Evolutionary conservation across 768 basidiomycete genomes (phyloP).

Genomic region (Nevesoporus exiguus): DNA sequence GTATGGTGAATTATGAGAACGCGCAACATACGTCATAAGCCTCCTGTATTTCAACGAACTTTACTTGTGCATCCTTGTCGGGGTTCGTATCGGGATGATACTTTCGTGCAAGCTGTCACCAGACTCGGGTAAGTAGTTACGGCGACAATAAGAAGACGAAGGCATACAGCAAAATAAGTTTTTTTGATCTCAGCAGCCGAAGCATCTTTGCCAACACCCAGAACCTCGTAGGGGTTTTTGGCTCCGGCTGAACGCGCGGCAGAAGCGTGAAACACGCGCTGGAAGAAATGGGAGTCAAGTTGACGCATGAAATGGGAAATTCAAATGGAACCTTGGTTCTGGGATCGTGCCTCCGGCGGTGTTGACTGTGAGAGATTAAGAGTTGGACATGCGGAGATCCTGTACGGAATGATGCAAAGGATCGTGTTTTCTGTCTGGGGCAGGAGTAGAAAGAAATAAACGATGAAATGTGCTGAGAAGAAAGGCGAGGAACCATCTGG

Average conservation of each 20-base stretch:
- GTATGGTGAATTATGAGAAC: slow-evolving; percentile 13
- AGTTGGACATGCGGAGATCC: slow-evolving; percentile 35
- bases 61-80: slow-evolving; percentile 84
- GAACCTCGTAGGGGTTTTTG: slow-evolving; percentile 88
- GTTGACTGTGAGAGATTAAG: slow-evolving; percentile 14
- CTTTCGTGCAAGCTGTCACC: slow-evolving; percentile 87
- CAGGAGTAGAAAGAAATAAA: slow-evolving; percentile 61
- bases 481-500: slow-evolving; percentile 51
- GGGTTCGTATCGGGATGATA: slow-evolving; percentile 98
- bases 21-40: slow-evolving; percentile 83
- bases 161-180: slow-evolving; percentile 85
- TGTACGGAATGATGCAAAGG: slow-evolving; percentile 39
- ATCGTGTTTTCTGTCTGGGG: slow-evolving; percentile 35
- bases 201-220: slow-evolving; percentile 86
- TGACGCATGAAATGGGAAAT: slow-evolving; percentile 8
- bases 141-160: slow-evolving; percentile 8
- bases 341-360: slow-evolving; percentile 10
- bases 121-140: slow-evolving; percentile 13
- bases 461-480: slow-evolving; percentile 45
- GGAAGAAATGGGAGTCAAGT: slow-evolving; percentile 19
- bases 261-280: slow-evolving; percentile 81
- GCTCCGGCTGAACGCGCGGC: slow-evolving; percentile 44
- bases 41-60: slow-evolving; percentile 94
- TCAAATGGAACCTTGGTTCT: slow-evolving; percentile 40
- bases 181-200: slow-evolving; percentile 92